Conservation (phyloP, 192 early-diverging fungal species). For the Coemansia sp. region DNA sequence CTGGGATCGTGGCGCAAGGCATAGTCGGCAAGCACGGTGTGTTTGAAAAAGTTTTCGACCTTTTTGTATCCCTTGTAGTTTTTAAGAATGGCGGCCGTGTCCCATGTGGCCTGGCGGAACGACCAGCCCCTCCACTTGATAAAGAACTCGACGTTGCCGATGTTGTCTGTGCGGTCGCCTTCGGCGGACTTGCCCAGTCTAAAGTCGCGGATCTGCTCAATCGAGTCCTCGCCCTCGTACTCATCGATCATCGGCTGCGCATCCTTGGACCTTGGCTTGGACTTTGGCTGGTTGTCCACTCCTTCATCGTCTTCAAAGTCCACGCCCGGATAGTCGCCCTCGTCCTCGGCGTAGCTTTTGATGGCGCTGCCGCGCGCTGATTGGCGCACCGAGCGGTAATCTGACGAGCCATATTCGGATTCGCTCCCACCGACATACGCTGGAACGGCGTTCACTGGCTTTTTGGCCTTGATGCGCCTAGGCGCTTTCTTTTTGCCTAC, state of each 20-base stretch:
- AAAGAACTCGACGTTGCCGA: slow-evolving; percentile 71
- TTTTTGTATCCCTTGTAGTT: slow-evolving; percentile 84
- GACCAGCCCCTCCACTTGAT: slow-evolving; percentile 95
- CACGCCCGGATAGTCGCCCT: slow-evolving; percentile 40
- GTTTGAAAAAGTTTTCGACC: slow-evolving; percentile 80
- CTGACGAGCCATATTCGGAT: slow-evolving; percentile 50
- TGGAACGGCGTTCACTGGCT: slow-evolving; percentile 25
- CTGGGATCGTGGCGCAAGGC: slow-evolving; percentile 62
- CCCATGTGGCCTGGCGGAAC: slow-evolving; percentile 92
- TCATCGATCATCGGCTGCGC: slow-evolving; percentile 45
- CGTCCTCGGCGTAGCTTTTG: slow-evolving; percentile 55
- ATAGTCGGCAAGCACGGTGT: slow-evolving; percentile 61
- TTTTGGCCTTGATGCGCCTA: slow-evolving; percentile 40
- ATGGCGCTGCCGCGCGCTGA: slow-evolving; percentile 36
- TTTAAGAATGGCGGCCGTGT: slow-evolving; percentile 63
- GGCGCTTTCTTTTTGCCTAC: slow-evolving; percentile 21
- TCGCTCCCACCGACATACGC: slow-evolving; percentile 48
- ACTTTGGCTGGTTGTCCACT: slow-evolving; percentile 10
- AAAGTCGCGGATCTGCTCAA: slow-evolving; percentile 55
- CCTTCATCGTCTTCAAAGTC: slow-evolving; percentile 46
- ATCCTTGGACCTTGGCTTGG: slow-evolving; percentile 28
- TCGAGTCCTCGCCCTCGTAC: slow-evolving; percentile 38
- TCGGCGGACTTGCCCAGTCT: slow-evolving; percentile 27
- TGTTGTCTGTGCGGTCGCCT: slow-evolving; percentile 27
- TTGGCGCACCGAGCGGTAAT: slow-evolving; percentile 45